Evolutionary conservation across 2,329 filamentous ascomycete genomes (phyloP).

Genomic region (Paecilomyces sp.): DNA sequence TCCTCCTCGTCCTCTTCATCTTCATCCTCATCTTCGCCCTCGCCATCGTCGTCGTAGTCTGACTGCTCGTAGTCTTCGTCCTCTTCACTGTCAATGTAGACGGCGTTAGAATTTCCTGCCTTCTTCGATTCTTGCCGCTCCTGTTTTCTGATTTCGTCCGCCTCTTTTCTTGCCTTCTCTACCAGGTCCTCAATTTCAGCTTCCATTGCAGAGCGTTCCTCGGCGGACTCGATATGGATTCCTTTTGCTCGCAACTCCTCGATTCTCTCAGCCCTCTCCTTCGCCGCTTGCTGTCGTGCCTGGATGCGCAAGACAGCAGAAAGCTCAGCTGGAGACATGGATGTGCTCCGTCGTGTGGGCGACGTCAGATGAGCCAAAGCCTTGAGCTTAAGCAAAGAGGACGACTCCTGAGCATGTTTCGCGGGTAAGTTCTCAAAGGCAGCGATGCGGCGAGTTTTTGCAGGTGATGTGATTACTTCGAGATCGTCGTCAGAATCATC

Average conservation of each 20-base stretch:
- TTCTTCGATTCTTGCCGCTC: slow-evolving; percentile 66
- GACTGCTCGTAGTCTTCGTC: slow-evolving; percentile 18
- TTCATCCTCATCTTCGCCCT: slow-evolving; percentile 24
- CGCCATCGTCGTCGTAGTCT: too few relatives aligned
- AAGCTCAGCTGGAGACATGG: slow-evolving; percentile 64
- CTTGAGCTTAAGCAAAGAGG: slow-evolving; percentile 61
- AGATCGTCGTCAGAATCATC: slow-evolving; percentile 49
- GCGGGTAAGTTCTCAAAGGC: slow-evolving; percentile 64
- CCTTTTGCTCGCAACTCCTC: slow-evolving; percentile 72
- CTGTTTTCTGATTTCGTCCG: slow-evolving; percentile 65
- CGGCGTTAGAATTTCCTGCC: slow-evolving; percentile 48
- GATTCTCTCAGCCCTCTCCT: slow-evolving; percentile 70
- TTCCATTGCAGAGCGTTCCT: slow-evolving; percentile 77
- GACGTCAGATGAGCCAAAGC: slow-evolving; percentile 65
- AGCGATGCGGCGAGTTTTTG: slow-evolving; percentile 37
- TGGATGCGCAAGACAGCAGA: slow-evolving; percentile 61
- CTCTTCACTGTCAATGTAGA: slow-evolving; percentile 48
- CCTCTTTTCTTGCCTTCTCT: slow-evolving; percentile 74
- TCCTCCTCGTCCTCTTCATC: slow-evolving; percentile 26
- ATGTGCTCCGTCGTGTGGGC: slow-evolving; percentile 43
- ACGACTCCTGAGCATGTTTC: slow-evolving; percentile 53
- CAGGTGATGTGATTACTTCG: slow-evolving; percentile 51
- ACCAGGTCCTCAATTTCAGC: slow-evolving; percentile 82
- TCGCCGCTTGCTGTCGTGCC: slow-evolving; percentile 71
- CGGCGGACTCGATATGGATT: slow-evolving; percentile 71